Evolutionary conservation across 2,329 filamentous ascomycete genomes (phyloP), one percentile per base, ranked within the genome.

Genomic region (Hansfordia pulvinata): DNA sequence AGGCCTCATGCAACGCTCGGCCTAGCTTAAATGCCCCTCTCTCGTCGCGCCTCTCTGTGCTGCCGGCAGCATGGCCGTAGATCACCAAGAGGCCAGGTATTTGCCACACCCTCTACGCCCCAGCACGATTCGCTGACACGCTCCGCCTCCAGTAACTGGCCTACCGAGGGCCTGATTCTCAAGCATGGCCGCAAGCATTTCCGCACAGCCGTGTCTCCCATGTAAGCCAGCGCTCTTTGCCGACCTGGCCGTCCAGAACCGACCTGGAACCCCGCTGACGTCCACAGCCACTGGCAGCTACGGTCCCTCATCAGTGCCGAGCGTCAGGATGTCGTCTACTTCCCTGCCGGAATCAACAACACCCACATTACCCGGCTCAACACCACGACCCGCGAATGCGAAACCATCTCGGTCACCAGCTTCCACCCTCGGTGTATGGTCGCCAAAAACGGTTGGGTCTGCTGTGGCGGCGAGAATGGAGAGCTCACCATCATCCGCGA

Each of bases 281-380:
- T 10, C 27, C 31, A 17, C 42, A 86, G 79, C 38, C 82, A 90
- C 54, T 86, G 79, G 75, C 82, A 90, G 56, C 64, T 98, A 23
- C 82, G 88, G 29, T 88, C 92, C 40, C 76, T 93, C 39, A 80
- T 96, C 47, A 88, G 82, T 50, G 78, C 76, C 15, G 76, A 83
- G 38, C 72, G 81, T 43, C 64, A 73, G 22, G 71, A 86, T 50
- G 58, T 76, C 39, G 65, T 96, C 37, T 94, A 92, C 60, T 93
- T 92, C 43, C 85, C 86, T 19, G 75, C 75, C 38, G 78, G 79
- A 30, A 58, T 64, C 42, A 73, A 84, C 34, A 70, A 77, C 38
- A 57, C 60, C 25, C 58, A 68, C 32, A 54, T 84, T 27, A 77
- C 78, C 42, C 66, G 69, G 19, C 67, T 88, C 30, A 69, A 86